Base-by-base conservation (phyloP, 73 alveolate genomes). In the Breviolum minutum region DNA sequence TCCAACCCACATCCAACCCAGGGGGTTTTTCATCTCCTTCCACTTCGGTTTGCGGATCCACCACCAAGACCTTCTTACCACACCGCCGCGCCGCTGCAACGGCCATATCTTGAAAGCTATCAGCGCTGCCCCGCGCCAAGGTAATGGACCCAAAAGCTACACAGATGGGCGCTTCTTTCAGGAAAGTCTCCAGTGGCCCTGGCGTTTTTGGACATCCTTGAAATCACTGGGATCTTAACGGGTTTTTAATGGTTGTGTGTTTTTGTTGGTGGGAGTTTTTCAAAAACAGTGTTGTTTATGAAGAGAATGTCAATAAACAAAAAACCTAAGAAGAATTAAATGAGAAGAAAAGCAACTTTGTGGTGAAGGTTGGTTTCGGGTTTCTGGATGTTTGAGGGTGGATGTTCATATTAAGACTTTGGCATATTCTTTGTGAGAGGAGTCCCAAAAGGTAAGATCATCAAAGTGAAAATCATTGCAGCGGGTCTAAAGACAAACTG, bases 81-180 rank as follows among this genome's bases (percentile, higher is more conserved):
- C 6, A 27, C 32, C 85, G 80, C 73, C 85, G 84, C 48, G 81
- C 95, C 48, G 95, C 80, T 66, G 40, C 69, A 19, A 88, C 60
- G 60, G 95, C 95, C 16, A 71, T 32, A n/a, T 63, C 63, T 63
- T 86, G 81, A 24, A 84, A 63, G 62, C 54, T 71, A 30, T 29
- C 73, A 14, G 22, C 54, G 29, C 63, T 24, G 61, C 63, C 9
- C 61, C 95, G 82, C 14, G 95, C 95, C 66, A 68, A 69, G 70
- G 71, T 88, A 48, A 88, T 88, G 85, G 95, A 88, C 60, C 95
- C 95, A 17, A 88, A 88, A 26, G 95, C 95, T 20, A 88, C n/a
- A 48, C 95, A 88, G 13, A 64, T 61, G 61, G 84, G 30, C 17
- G 83, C 68, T 2, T 7, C 6, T 7, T 27, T 24, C 29, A 32